A percentile compares a stretch with the other conserved stretches of the same genome.
Conservation (phyloP, 345 rosid species). For the Hypericum perforatum region DNA sequence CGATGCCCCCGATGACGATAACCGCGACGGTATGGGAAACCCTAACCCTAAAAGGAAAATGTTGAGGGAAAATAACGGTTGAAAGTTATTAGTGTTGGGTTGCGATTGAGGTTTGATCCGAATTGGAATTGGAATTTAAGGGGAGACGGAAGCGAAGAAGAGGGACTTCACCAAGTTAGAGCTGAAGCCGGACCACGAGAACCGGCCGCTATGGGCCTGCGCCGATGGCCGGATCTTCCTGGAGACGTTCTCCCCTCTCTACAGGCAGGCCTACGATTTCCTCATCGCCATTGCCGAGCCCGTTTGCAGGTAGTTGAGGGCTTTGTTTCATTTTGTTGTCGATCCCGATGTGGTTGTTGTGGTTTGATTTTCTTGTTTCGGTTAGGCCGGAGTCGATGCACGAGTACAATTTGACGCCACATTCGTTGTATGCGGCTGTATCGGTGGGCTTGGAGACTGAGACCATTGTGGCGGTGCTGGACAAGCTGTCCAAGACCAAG, state of each 20-base stretch:
- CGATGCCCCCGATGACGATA: conserved; percentile 56
- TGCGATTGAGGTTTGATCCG: conserved; percentile 1
- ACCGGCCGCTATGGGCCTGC: conserved; percentile 95
- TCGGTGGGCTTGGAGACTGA: conserved; percentile 95
- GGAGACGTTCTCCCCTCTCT: conserved; percentile 75
- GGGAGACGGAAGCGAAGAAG: conserved; percentile 50
- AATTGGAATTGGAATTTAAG: conserved; percentile 13
- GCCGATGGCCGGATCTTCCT: conserved; percentile 86
- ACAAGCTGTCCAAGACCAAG: conserved; percentile 86
- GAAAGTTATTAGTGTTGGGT: not conserved
- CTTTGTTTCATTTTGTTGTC: not conserved
- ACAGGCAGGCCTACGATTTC: conserved; percentile 94
- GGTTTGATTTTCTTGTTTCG: not conserved
- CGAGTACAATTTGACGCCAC: conserved; percentile 90
- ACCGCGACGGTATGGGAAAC: conserved; percentile 44
- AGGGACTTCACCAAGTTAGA: conserved; percentile 71
- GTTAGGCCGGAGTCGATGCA: conserved; percentile 97
- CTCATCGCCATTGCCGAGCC: conserved; percentile 98
- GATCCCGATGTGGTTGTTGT: not conserved
- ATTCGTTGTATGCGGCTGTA: conserved; percentile 91
- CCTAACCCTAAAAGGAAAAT: not conserved
- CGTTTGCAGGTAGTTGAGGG: conserved; percentile 67
- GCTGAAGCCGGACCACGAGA: conserved; percentile 66
- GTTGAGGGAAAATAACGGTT: not conserved
- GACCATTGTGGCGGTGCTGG: conserved; percentile 70